These are phyloP conservation scores for Candida incommunis DNA, from an alignment of 805 yeast species.

Conservation along the genomic window DNA sequence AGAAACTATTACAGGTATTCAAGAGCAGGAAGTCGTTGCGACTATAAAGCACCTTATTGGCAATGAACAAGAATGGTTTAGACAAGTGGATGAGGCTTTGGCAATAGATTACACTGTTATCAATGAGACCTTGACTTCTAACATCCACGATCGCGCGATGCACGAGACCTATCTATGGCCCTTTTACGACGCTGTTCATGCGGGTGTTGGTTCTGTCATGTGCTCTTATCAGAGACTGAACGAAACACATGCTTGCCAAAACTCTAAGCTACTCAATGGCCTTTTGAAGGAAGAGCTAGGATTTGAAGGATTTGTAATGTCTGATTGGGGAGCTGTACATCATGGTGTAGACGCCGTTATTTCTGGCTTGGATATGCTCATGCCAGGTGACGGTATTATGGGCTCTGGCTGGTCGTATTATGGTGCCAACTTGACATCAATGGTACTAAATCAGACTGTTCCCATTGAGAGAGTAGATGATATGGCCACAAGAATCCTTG, in stretches of 20 bases:
- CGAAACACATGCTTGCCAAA: constrained; percentile 45
- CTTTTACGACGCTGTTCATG: constrained; percentile 44
- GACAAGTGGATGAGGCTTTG: constrained; percentile 21
- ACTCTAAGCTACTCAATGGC: constrained; percentile 38
- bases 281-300: constrained; percentile 47
- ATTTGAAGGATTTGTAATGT: constrained; percentile 52
- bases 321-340: constrained; percentile 57
- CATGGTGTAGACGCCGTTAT: constrained; percentile 41
- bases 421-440: constrained; percentile 43
- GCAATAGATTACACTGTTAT: constrained; percentile 15
- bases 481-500: constrained; percentile 47
- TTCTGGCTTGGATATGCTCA: constrained; percentile 50
- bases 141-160: constrained; percentile 46
- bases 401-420: constrained; percentile 38
- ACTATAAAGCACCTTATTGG: constrained; percentile 42
- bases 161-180: constrained; percentile 56
- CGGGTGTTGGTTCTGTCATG: constrained; percentile 50
- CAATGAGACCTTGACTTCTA: constrained; percentile 36
- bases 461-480: constrained; percentile 41
- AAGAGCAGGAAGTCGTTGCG: constrained; percentile 43
- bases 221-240: constrained; percentile 46
- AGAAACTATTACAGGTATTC: constrained; percentile 41
- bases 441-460: constrained; percentile 41
- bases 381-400: constrained; percentile 54
- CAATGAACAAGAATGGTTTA: constrained; percentile 47